Evolutionary conservation across 495 filamentous ascomycete species (phyloP), one percentile per base, ranked within the genome.

Genomic region (Xylaria venustula): DNA sequence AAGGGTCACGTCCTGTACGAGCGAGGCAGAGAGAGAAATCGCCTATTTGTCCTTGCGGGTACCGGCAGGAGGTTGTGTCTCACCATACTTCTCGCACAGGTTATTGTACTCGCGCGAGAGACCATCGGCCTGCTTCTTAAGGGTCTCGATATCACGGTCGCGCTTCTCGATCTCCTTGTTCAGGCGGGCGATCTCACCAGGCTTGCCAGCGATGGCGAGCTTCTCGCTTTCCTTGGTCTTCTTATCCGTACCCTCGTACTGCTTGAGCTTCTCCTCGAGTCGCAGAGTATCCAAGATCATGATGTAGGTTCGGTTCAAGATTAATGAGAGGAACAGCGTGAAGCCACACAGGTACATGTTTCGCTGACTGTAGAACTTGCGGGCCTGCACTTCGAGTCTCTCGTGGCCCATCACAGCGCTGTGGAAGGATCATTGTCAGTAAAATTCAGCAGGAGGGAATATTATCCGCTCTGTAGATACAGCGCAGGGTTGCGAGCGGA

Each of bases 281-380:
- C 90, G 90, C 60, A 98, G 86, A 9, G 90, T 85, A 64, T 98
- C 94, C 52, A 98, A 85, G 71, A 97, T 98, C 91, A 98, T 92
- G 69, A 86, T 88, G 81, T 98, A 97, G 67, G 95, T 98, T 71
- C 95, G 93, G 85, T 98, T 98, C 71, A 98, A 91, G 77, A 98
- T 98, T 45, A 98, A 82, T 37, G 93, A 97, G 57, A 98, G 87
- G 87, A 98, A 98, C 60, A 98, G 89, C 0, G 94, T 98, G 82
- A 98, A 98, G 67, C 94, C 94, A 78, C 95, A 98, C 57, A 98
- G 92, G 80, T 98, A 98, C 95, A 98, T 97, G 86, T 98, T 98
- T 72, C 94, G 93, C 80, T 98, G 93, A 60, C 93, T 96, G 85
- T 98, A 98, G 83, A 98, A 98, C 77, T 98, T 98, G 82, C 94